phyloP scores from a whole-genome alignment of 2,329 filamentous ascomycete species.

The Leptodontidium sp. region DNA sequence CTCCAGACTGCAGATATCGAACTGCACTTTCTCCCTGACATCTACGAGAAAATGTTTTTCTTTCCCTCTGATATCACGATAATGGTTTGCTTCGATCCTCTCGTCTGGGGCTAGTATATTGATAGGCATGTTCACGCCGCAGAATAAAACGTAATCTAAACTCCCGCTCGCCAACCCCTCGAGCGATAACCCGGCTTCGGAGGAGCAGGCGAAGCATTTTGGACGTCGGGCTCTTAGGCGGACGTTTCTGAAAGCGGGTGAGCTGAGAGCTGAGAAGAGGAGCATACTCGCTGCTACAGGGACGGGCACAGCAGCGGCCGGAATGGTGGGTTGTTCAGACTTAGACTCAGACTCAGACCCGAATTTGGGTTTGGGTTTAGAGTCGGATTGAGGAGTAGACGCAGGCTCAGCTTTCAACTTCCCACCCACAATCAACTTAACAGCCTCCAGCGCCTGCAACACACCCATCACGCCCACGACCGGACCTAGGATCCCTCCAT shows the following conservation, averaged over 20 bases:
- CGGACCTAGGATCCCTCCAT: conserved; percentile 90
- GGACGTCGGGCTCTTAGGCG: conserved; percentile 73
- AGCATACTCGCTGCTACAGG: conserved; percentile 42
- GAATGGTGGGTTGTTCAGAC: conserved; percentile 13
- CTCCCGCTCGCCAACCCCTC: conserved; percentile 69
- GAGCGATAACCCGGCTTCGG: conserved; percentile 66
- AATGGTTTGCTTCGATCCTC: conserved; percentile 71
- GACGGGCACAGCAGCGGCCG: conserved; percentile 25
- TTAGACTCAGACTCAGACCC: too few relatives aligned
- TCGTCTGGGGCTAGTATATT: conserved; percentile 67
- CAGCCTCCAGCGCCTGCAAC: conserved; percentile 86
- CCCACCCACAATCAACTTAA: conserved; percentile 74
- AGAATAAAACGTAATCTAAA: conserved; percentile 87
- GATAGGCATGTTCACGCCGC: conserved; percentile 68
- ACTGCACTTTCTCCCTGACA: conserved; percentile 85
- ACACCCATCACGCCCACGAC: conserved; percentile 95
- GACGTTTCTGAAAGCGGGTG: conserved; percentile 74
- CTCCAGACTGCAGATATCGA: conserved; percentile 77
- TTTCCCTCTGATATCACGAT: conserved; percentile 47
- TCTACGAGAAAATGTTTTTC: conserved; percentile 73
- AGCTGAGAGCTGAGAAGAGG: conserved; percentile 63
- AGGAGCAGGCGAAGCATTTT: conserved; percentile 81
- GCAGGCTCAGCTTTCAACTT: conserved; percentile 25
- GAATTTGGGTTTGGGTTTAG: background rate
- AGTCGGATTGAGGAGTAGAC: background rate